Conservation (phyloP, 2,329 filamentous ascomycete genomes). For the Byssoonygena ceratinophila region DNA sequence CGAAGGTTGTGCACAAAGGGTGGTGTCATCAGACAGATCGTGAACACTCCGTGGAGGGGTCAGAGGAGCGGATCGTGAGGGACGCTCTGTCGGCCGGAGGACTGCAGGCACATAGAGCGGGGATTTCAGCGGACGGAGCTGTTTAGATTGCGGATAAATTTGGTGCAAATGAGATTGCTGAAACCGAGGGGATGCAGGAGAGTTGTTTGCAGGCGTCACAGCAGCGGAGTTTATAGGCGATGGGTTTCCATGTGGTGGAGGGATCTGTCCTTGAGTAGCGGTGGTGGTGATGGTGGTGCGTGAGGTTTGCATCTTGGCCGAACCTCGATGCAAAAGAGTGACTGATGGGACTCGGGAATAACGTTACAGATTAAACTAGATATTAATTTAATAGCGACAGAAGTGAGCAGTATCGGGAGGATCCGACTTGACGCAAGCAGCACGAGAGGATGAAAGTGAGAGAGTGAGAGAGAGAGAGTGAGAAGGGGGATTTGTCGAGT, state of each 20-base stretch:
- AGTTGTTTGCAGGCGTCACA: constrained; percentile 45
- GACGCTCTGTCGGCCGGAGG: constrained; percentile 49
- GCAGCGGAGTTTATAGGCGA: constrained; percentile 39
- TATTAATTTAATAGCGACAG: no score
- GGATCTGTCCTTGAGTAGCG: constrained; percentile 32
- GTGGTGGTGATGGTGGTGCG: constrained; percentile 12
- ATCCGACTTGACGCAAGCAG: no score
- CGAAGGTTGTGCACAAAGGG: constrained; percentile 24
- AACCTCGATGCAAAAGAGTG: neutral
- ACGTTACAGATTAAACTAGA: neutral
- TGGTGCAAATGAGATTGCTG: constrained; percentile 26
- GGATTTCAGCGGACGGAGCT: constrained; percentile 49
- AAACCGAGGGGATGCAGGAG: constrained; percentile 43
- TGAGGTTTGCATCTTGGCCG: constrained; percentile 11
- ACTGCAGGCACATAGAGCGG: constrained; percentile 55
- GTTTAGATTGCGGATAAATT: constrained; percentile 39
- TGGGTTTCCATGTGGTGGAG: constrained; percentile 31
- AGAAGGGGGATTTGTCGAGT: neutral
- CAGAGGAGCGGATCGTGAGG: constrained; percentile 35
- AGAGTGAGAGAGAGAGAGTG: neutral
- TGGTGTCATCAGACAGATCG: constrained; percentile 43
- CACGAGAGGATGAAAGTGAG: neutral
- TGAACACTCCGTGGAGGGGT: constrained; percentile 46
- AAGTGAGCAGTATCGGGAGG: no score
- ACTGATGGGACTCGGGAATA: neutral